These are phyloP conservation scores for Torrubiella hemipterigena DNA, from an alignment of 2,329 filamentous ascomycete species.

Conservation along the genomic window DNA sequence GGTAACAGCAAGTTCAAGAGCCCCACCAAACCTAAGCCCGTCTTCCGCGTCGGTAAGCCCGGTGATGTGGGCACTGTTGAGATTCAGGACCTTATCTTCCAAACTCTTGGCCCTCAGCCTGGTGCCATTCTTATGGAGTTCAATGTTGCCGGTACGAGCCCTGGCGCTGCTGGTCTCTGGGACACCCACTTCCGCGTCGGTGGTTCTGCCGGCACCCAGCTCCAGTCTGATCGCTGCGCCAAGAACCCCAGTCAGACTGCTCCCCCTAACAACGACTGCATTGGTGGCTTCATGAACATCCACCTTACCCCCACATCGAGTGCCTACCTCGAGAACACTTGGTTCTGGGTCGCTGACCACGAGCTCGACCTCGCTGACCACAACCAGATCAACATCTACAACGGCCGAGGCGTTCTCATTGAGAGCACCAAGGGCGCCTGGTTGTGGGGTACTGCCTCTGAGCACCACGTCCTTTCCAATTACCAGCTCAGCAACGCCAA, in stretches of 20 bases:
- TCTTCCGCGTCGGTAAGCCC: constrained; percentile 70
- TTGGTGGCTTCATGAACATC: constrained; percentile 60
- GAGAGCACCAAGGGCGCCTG: constrained; percentile 66
- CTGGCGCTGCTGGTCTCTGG: constrained; percentile 73
- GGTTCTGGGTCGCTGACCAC: constrained; percentile 87
- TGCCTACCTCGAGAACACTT: constrained; percentile 77
- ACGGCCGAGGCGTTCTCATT: constrained; percentile 71
- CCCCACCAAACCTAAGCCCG: constrained; percentile 63
- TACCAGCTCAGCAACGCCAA: constrained; percentile 71
- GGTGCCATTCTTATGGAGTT: constrained; percentile 87
- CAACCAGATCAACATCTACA: constrained; percentile 78
- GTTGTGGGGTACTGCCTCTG: constrained; percentile 66
- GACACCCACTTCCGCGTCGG: constrained; percentile 94
- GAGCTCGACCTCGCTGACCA: constrained; percentile 66
- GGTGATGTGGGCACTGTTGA: constrained; percentile 74
- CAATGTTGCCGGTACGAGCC: constrained; percentile 60
- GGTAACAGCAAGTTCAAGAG: constrained; percentile 62
- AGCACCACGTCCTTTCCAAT: constrained; percentile 62
- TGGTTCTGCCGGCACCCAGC: constrained; percentile 69
- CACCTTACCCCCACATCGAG: constrained; percentile 51
- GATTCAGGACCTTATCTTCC: constrained; percentile 77
- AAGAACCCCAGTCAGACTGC: constrained; percentile 60
- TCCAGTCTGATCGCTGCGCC: constrained; percentile 68
- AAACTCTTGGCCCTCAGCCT: constrained; percentile 70
- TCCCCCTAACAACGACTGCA: constrained; percentile 52